Evolutionary conservation across 768 basidiomycete species (phyloP).

Genomic region (Guyanaporus albipodus): DNA sequence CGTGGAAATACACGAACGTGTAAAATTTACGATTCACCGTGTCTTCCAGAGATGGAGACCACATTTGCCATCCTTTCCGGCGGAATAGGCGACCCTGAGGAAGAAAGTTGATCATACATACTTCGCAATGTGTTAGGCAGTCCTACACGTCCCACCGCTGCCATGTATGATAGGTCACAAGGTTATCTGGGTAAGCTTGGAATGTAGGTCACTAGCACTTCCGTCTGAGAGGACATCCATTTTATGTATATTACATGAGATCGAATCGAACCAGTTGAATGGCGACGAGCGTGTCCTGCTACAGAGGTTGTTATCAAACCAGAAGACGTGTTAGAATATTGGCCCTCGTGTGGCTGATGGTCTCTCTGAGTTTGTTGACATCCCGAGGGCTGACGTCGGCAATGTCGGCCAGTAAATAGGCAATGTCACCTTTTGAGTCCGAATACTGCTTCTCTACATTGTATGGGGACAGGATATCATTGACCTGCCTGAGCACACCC

Average conservation of each 20-base stretch:
- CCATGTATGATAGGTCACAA: too few relatives aligned
- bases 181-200: too few relatives aligned
- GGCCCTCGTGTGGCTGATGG: conserved; percentile 72
- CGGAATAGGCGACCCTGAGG: conserved; percentile 94
- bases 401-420: conserved; percentile 97
- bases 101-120: conserved; percentile 50
- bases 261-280: conserved; percentile 47
- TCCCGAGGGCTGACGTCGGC: conserved; percentile 81
- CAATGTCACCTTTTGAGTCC: conserved; percentile 91
- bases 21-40: conserved; percentile 98
- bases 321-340: conserved; percentile 91
- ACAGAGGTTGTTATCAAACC: conserved; percentile 38
- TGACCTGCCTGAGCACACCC: conserved; percentile 92
- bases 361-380: conserved; percentile 70
- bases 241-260: conserved; percentile 14
- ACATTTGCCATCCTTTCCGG: conserved; percentile 89
- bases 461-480: conserved; percentile 89
- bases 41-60: conserved; percentile 93
- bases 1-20: conserved; percentile 90
- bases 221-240: neutral
- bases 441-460: conserved; percentile 99
- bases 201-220: neutral
- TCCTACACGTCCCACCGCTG: too few relatives aligned
- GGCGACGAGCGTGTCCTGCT: conserved; percentile 23
- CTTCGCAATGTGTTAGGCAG: too few relatives aligned